Evolutionary conservation across 768 basidiomycete genomes (phyloP).

Genomic region (Mycena belliarum): DNA sequence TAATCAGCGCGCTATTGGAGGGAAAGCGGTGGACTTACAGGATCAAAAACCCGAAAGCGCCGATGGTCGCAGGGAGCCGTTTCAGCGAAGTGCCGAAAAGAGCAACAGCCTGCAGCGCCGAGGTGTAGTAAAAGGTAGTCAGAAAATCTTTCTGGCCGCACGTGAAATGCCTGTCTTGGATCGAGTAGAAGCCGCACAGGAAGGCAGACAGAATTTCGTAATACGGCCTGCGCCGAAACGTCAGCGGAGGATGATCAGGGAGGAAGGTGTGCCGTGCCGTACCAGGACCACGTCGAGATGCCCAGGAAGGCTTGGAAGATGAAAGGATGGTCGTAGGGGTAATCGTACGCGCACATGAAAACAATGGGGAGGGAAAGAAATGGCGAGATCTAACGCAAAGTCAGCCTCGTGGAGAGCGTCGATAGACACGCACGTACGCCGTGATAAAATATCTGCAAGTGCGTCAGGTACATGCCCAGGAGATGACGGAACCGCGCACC

Average conservation of each 20-base stretch:
- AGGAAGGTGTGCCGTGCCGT: conserved; percentile 12
- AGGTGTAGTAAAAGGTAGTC: conserved; percentile 37
- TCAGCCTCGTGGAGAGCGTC: not conserved
- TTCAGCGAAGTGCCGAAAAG: conserved; percentile 32
- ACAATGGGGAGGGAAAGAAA: conserved; percentile 48
- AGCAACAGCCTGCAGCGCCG: conserved; percentile 31
- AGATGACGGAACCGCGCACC: not conserved
- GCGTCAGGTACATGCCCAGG: not conserved
- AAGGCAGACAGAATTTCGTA: conserved; percentile 33
- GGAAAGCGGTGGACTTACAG: conserved; percentile 29
- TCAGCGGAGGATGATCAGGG: not conserved
- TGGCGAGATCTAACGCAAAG: conserved; percentile 40
- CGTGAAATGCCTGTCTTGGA: conserved; percentile 39
- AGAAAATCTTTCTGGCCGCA: conserved; percentile 47
- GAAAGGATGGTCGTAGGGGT: conserved; percentile 44
- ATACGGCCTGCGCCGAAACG: conserved; percentile 24
- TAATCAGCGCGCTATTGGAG: not conserved
- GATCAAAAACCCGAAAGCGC: conserved; percentile 37
- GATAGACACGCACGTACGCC: conserved; percentile 24
- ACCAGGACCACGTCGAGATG: conserved; percentile 54
- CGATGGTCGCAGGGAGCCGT: conserved; percentile 43
- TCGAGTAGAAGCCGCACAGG: conserved; percentile 23
- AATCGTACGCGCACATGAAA: conserved; percentile 51
- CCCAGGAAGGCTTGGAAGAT: conserved; percentile 51
- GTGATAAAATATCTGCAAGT: conserved; percentile 43